Conservation (phyloP, 768 basidiomycete species). For the Sistotremastrum suecicum region DNA sequence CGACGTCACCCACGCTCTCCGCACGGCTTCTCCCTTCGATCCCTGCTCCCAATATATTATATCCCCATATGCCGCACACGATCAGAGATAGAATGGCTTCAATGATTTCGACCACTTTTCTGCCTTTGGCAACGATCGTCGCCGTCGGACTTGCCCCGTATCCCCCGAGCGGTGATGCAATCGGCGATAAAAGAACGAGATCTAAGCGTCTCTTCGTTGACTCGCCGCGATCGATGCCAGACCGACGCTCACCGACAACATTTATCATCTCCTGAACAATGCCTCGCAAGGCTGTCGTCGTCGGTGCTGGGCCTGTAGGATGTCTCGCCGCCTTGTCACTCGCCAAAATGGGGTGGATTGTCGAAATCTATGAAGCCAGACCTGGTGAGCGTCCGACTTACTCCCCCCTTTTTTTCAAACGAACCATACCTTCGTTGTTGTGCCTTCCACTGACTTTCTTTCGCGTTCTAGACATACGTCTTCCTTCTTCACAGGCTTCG, state of each 20-base stretch:
- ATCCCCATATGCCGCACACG: no score
- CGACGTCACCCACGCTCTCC: no score
- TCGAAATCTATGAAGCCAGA: slow-evolving; percentile 67
- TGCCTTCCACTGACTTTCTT: slow-evolving; percentile 1
- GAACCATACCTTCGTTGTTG: slow-evolving; percentile 3
- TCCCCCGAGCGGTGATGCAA: neutral
- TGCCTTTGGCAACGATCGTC: no score
- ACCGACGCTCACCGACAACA: no score
- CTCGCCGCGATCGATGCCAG: no score
- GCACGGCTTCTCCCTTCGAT: no score
- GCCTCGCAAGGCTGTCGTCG: slow-evolving; percentile 40
- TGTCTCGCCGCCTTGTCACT: slow-evolving; percentile 80
- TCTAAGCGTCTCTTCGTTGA: no score
- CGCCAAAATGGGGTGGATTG: slow-evolving; percentile 75
- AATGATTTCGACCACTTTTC: no score
- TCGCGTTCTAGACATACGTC: slow-evolving; percentile 46
- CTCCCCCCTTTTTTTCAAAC: slow-evolving; percentile 10
- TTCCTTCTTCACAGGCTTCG: slow-evolving; percentile 49
- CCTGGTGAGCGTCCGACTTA: slow-evolving; percentile 35
- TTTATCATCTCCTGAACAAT: neutral
- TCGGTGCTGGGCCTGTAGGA: slow-evolving; percentile 91
- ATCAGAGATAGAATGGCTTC: no score
- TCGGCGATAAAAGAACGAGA: neutral
- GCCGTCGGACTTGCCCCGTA: no score
- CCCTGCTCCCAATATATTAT: no score